These are phyloP conservation scores for Yamadazyma dendronema DNA, from an alignment of 1,139 yeast genomes.

Conservation along the genomic window DNA sequence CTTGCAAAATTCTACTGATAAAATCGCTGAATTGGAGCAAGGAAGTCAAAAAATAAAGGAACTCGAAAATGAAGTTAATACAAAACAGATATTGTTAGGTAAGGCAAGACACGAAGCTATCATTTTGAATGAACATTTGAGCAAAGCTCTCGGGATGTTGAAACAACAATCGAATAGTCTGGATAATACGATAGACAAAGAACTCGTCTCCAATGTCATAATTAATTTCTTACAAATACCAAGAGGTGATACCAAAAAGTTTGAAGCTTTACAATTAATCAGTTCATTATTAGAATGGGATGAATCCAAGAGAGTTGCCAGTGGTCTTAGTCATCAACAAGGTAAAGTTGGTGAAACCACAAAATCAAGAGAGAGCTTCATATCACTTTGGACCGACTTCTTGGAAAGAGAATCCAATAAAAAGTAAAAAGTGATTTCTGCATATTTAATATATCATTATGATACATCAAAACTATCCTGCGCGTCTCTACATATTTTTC, in stretches of 20 bases:
- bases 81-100: conserved; percentile 78
- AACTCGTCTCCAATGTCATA: conserved; percentile 79
- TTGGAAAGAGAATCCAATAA: conserved; percentile 69
- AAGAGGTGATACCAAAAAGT: conserved; percentile 90
- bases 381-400: conserved; percentile 86
- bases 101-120: conserved; percentile 94
- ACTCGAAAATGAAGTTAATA: conserved; percentile 44
- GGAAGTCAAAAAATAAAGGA: conserved; percentile 11
- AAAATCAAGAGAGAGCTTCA: conserved; percentile 63
- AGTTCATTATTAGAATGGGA: conserved; percentile 88
- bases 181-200: conserved; percentile 75
- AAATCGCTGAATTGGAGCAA: conserved; percentile 15
- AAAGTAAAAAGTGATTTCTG: conserved; percentile 12
- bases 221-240: conserved; percentile 85
- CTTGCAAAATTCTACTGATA: conserved; percentile 9
- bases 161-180: conserved; percentile 70
- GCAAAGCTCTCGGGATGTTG: conserved; percentile 78
- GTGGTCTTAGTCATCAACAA: conserved; percentile 59
- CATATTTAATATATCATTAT: not conserved
- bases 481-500: conserved; percentile 3
- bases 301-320: conserved; percentile 74
- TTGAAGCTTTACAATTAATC: conserved; percentile 83
- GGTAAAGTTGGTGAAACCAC: conserved; percentile 17
- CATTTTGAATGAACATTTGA: conserved; percentile 88
- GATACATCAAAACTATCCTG: not conserved